These are phyloP conservation scores for Quambalaria eucalypti DNA, from an alignment of 1,284 basidiomycete genomes.

Conservation along the genomic window DNA sequence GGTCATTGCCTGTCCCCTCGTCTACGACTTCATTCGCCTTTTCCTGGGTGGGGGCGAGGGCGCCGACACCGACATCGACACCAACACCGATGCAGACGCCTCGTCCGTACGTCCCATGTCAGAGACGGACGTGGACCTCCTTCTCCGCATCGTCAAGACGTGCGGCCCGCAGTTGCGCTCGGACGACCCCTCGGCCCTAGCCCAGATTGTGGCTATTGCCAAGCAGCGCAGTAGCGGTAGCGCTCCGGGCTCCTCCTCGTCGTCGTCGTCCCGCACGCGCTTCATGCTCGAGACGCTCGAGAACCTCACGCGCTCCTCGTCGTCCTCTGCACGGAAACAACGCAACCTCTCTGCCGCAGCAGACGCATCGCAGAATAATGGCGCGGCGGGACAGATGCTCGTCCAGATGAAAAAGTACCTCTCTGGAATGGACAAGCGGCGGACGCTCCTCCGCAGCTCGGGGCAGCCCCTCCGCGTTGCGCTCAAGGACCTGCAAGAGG, in stretches of 20 bases:
- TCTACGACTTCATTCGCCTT: constrained; percentile 80
- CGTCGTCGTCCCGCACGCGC: constrained; percentile 23
- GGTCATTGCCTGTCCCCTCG: constrained; percentile 73
- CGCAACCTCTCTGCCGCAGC: constrained; percentile 53
- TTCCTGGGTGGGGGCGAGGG: constrained; percentile 56
- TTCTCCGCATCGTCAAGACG: constrained; percentile 68
- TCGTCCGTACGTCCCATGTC: constrained; percentile 1
- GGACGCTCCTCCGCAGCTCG: constrained; percentile 15
- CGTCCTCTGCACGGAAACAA: constrained; percentile 10
- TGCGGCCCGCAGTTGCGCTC: constrained; percentile 35
- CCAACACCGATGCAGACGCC: neutral
- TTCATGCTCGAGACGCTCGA: constrained; percentile 44
- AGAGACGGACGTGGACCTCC: constrained; percentile 55
- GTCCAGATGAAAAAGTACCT: constrained; percentile 37
- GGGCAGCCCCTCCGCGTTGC: constrained; percentile 33
- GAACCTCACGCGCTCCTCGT: constrained; percentile 15
- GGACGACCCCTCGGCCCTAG: constrained; percentile 36
- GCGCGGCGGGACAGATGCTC: constrained; percentile 12
- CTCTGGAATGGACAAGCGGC: constrained; percentile 23
- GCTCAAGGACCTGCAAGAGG: constrained; percentile 71
- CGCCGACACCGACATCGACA: neutral
- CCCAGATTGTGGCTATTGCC: constrained; percentile 31
- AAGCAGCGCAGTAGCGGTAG: constrained; percentile 10
- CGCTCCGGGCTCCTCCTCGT: neutral
- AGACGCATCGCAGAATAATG: neutral